These are phyloP conservation scores for Umbellularia californica DNA, from an alignment of 164 flowering plant species.

Conservation along the genomic window DNA sequence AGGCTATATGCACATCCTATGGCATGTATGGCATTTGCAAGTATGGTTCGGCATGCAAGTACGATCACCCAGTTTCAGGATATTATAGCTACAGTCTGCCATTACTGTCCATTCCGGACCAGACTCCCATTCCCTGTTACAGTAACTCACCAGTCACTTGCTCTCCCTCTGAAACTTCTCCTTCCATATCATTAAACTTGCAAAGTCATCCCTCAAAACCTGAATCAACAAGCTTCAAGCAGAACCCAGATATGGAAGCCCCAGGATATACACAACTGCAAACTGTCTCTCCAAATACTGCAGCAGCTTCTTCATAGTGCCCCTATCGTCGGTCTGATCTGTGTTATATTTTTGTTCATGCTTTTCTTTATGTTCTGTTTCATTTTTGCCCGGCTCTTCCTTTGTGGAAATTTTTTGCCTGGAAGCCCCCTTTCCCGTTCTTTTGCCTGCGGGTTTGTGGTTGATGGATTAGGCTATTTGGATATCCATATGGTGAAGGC, in stretches of 20 bases:
- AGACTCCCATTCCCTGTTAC: conserved; percentile 26
- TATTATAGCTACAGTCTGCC: conserved; percentile 35
- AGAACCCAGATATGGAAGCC: conserved; percentile 12
- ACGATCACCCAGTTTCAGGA: conserved; percentile 51
- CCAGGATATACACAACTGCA: conserved; percentile 10
- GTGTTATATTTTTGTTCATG: too few relatives aligned
- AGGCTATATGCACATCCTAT: conserved; percentile 27
- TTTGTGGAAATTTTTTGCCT: conserved; percentile 19
- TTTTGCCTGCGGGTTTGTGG: conserved; percentile 36
- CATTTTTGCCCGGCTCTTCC: conserved; percentile 3
- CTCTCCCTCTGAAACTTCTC: conserved; percentile 22
- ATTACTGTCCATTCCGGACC: conserved; percentile 29
- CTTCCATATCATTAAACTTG: conserved; percentile 17
- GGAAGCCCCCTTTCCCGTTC: conserved; percentile 28
- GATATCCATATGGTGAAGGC: conserved; percentile 11
- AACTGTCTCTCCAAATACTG: conserved; percentile 10
- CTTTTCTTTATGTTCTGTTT: not conserved
- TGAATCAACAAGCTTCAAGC: conserved; percentile 15
- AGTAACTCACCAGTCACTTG: conserved; percentile 22
- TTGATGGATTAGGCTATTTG: conserved; percentile 6
- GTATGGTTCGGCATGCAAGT: conserved; percentile 70
- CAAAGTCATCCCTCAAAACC: conserved; percentile 18
- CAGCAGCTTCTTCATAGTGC: conserved; percentile 11
- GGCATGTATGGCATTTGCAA: conserved; percentile 39
- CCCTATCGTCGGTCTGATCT: conserved; percentile 16